These are phyloP conservation scores for Aspergillus hiratsukae DNA, from an alignment of 2,329 filamentous ascomycete species.

Conservation along the genomic window DNA sequence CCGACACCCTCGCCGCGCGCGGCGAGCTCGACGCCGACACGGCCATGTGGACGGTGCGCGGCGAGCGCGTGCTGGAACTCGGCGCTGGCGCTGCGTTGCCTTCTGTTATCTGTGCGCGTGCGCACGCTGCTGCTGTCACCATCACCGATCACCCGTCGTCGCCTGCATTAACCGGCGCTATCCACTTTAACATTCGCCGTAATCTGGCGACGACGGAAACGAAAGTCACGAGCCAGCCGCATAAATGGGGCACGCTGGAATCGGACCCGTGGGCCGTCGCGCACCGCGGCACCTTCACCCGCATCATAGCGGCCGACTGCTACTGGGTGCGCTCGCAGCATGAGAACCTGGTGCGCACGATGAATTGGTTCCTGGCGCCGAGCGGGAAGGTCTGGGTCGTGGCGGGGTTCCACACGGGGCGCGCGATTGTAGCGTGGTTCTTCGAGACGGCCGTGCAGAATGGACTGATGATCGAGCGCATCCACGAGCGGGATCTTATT, in stretches of 20 bases:
- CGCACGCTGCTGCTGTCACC: constrained; percentile 36
- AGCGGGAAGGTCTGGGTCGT: constrained; percentile 45
- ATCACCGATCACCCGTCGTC: constrained; percentile 50
- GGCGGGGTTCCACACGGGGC: constrained; percentile 57
- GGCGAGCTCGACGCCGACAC: constrained; percentile 11
- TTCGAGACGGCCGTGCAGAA: constrained; percentile 46
- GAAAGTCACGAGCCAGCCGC: constrained; percentile 42
- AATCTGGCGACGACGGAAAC: constrained; percentile 26
- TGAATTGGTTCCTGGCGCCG: constrained; percentile 52
- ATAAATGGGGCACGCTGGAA: constrained; percentile 50
- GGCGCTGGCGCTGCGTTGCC: constrained; percentile 52
- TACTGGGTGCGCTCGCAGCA: constrained; percentile 58
- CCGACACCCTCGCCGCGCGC: constrained; percentile 11
- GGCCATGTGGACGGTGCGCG: constrained; percentile 42
- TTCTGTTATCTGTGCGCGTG: constrained; percentile 35
- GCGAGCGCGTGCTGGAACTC: constrained; percentile 53
- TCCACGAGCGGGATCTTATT: constrained; percentile 53
- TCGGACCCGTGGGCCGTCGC: constrained; percentile 33
- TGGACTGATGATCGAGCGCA: constrained; percentile 48
- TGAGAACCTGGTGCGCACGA: constrained; percentile 51
- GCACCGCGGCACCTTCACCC: constrained; percentile 43
- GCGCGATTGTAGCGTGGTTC: constrained; percentile 52
- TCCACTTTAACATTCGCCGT: constrained; percentile 44
- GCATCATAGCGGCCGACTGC: constrained; percentile 58
- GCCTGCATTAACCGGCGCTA: constrained; percentile 37